Base-by-base conservation (phyloP, 2,329 filamentous ascomycete species). In the Ramularia collo-cygni region DNA sequence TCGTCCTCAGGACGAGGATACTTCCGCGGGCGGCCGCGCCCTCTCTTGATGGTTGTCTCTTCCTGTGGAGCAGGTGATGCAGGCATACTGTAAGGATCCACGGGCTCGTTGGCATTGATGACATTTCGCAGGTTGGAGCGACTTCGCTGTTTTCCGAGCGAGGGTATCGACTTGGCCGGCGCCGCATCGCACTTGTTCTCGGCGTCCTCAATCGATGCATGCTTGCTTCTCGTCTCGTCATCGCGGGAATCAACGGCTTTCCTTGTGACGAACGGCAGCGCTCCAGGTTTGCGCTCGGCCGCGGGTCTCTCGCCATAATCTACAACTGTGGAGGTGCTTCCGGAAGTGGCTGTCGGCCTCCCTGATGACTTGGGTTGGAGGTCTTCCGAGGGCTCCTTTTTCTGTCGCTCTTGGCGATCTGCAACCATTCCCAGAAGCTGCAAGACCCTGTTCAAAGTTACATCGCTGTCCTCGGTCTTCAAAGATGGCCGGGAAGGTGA, bases 91-190 rank as follows among this genome's bases (percentile, higher is more conserved):
- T 48, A 56, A 21, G 33, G 35, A 30, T 57, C 50, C 14, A 31
- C 15, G 24, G 40, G 19, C 13, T 56, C 55, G 12, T 53, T 37
- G 2, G 47, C 52, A 37, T 51, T 56, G n/a, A 46, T 43, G 6
- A 57, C 56, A 28, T 54, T 52, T 3, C 56, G 54, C 16, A 58
- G 29, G 10, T 43, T 47, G n/a, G 54, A 55, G 15, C 39, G 40
- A 40, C 46, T 57, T 26, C 50, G 51, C 21, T 53, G 45, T 30
- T 53, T 57, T 44, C 50, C 55, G 19, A 57, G 43, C 8, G 37
- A 38, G 14, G 46, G 49, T 8, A 54, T 51, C 4, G 48, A 38
- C 32, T 43, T 51, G 13, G 38, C n/a, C 27, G 35, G 24, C n/a
- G 16, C 19, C 14, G 31, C 19, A 14, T 19, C 7, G 7, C 19